These are phyloP conservation scores for Amylostereum chailletii DNA, from an alignment of 1,284 basidiomycete species.

Conservation along the genomic window DNA sequence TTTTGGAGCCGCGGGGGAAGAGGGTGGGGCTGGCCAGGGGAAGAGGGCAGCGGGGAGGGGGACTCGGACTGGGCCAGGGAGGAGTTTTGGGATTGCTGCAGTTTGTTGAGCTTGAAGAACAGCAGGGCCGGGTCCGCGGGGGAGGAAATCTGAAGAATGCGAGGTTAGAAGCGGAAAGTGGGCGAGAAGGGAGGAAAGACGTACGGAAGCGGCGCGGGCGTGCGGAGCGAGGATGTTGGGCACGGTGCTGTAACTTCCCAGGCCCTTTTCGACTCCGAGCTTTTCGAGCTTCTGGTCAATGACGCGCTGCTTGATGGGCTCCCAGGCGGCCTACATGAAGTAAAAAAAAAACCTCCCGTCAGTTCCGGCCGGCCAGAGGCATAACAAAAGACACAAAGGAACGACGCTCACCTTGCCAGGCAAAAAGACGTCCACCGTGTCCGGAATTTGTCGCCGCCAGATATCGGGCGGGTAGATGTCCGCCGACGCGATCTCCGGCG, in stretches of 20 bases:
- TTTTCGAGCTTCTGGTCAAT: slow-evolving; percentile 75
- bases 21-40: slow-evolving; percentile 34
- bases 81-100: slow-evolving; percentile 61
- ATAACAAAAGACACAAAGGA: slow-evolving; percentile 3
- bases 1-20: slow-evolving; percentile 37
- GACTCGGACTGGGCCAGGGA: slow-evolving; percentile 46
- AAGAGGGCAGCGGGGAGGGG: slow-evolving; percentile 53
- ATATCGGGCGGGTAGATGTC: slow-evolving; percentile 56
- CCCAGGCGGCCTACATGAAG: slow-evolving; percentile 60
- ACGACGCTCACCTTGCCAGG: slow-evolving; percentile 59
- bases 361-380: not conserved
- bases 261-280: slow-evolving; percentile 65
- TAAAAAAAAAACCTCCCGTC: not conserved
- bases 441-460: slow-evolving; percentile 46
- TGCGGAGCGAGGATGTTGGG: slow-evolving; percentile 63
- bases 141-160: slow-evolving; percentile 61
- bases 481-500: slow-evolving; percentile 42
- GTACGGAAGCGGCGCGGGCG: slow-evolving; percentile 69
- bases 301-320: slow-evolving; percentile 52
- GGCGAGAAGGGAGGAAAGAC: slow-evolving; percentile 23
- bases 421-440: slow-evolving; percentile 68
- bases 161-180: not conserved
- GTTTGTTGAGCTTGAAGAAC: slow-evolving; percentile 72
- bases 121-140: slow-evolving; percentile 74
- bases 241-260: slow-evolving; percentile 33